Percentiles rank a stretch among this genome's conserved stretches.
phyloP scores from a whole-genome alignment of 768 basidiomycete species.

The Termitomyces sp. region DNA sequence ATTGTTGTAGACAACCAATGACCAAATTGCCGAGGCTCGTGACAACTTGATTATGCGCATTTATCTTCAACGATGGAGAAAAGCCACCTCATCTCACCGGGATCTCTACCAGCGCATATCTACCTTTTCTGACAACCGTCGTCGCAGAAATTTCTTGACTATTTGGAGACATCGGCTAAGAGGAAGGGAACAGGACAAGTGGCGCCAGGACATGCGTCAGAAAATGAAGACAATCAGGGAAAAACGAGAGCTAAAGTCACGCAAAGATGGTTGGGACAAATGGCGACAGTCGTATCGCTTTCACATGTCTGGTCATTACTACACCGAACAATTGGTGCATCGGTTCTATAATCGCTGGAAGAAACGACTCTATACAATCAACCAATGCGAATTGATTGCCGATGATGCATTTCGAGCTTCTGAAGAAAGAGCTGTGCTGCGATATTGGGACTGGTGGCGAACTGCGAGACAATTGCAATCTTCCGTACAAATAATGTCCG shows the following conservation, averaged over 20 bases:
- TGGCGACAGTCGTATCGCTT: slow-evolving; percentile 63
- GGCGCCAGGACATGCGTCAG: slow-evolving; percentile 68
- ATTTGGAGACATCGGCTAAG: slow-evolving; percentile 55
- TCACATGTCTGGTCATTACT: slow-evolving; percentile 49
- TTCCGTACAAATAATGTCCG: slow-evolving; percentile 41
- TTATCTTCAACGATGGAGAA: slow-evolving; percentile 60
- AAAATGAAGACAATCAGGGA: slow-evolving; percentile 64
- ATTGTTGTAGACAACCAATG: slow-evolving; percentile 55
- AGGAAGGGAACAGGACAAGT: slow-evolving; percentile 53
- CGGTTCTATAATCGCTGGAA: slow-evolving; percentile 56
- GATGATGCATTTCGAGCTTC: slow-evolving; percentile 40
- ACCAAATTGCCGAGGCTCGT: slow-evolving; percentile 67
- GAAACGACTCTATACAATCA: slow-evolving; percentile 32
- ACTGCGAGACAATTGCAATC: slow-evolving; percentile 37
- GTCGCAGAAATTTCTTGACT: slow-evolving; percentile 36
- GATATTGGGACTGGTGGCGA: slow-evolving; percentile 60
- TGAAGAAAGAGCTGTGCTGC: slow-evolving; percentile 33
- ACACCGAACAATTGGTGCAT: slow-evolving; percentile 38
- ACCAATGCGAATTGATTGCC: slow-evolving; percentile 45
- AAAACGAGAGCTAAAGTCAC: slow-evolving; percentile 48
- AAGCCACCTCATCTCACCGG: slow-evolving; percentile 28
- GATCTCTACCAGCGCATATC: slow-evolving; percentile 42
- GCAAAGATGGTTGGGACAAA: slow-evolving; percentile 57
- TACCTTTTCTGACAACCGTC: slow-evolving; percentile 39
- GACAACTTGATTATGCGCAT: slow-evolving; percentile 60